Conservation (phyloP, 441 rosid species). For the Jatropha podagrica region DNA sequence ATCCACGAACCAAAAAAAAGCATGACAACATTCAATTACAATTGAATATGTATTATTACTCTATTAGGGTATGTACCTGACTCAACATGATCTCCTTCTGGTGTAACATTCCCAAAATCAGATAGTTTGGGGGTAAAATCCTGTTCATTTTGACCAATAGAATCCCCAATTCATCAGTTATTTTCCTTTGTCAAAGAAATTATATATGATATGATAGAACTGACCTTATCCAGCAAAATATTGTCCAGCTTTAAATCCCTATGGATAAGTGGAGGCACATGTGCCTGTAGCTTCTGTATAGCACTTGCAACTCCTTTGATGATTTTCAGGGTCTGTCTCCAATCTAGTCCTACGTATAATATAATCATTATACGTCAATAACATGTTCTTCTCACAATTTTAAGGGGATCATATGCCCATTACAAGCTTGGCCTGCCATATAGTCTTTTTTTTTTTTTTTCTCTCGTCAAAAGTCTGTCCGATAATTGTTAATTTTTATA, state of each 20-base stretch:
- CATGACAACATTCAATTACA: background rate
- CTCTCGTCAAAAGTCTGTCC: too few relatives aligned
- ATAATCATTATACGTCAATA: too few relatives aligned
- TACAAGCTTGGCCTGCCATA: too few relatives aligned
- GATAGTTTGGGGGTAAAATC: constrained; percentile 10
- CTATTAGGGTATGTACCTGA: background rate
- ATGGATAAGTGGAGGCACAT: constrained; percentile 13
- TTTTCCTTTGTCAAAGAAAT: too few relatives aligned
- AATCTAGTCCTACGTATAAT: background rate
- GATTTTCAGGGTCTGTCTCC: constrained; percentile 13
- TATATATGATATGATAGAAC: background rate
- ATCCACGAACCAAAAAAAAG: too few relatives aligned
- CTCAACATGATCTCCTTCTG: background rate
- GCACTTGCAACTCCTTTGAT: constrained; percentile 16
- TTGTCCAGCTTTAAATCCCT: constrained; percentile 20
- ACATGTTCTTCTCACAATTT: too few relatives aligned
- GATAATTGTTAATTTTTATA: too few relatives aligned
- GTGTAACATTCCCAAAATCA: constrained; percentile 14
- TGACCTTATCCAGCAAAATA: constrained; percentile 21
- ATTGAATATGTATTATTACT: too few relatives aligned
- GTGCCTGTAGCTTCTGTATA: constrained; percentile 7
- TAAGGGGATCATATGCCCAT: too few relatives aligned
- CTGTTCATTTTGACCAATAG: background rate
- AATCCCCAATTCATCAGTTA: background rate
- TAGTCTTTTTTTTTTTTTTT: too few relatives aligned